A percentile compares a stretch with the other conserved stretches of the same genome.
Evolutionary conservation across 2,329 filamentous ascomycete species (phyloP).

Genomic region (Spiromastix sp.): DNA sequence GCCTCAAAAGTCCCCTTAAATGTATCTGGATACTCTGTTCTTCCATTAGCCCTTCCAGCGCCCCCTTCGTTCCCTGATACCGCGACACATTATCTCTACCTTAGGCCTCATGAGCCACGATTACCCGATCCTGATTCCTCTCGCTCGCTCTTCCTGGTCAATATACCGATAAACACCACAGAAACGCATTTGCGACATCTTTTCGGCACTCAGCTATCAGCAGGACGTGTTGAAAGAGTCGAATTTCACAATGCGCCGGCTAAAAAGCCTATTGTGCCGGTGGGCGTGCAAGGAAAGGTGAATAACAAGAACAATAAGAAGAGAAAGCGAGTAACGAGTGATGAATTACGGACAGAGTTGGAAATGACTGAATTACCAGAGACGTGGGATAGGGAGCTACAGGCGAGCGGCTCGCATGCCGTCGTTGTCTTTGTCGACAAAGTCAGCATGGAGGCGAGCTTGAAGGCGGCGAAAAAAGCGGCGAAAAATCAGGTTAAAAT

Average conservation of each 20-base stretch:
- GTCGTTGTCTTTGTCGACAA: conserved; percentile 77
- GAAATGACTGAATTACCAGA: conserved; percentile 54
- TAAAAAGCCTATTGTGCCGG: conserved; percentile 23
- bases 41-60: conserved; percentile 58
- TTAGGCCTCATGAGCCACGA: conserved; percentile 74
- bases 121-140: conserved; percentile 61
- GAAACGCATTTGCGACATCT: conserved; percentile 64
- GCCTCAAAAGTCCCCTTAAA: conserved; percentile 11
- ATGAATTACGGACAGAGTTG: conserved; percentile 45
- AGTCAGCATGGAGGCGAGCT: conserved; percentile 61
- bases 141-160: conserved; percentile 82
- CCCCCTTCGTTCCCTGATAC: conserved; percentile 51
- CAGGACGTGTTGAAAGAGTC: conserved; percentile 67
- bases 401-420: conserved; percentile 65
- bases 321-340: conserved; percentile 41
- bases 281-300: conserved; percentile 6
- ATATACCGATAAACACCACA: conserved; percentile 76
- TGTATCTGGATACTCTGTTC: conserved; percentile 54
- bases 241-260: conserved; percentile 52
- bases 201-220: conserved; percentile 63
- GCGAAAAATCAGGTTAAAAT: conserved; percentile 39
- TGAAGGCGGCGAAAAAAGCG: conserved; percentile 63
- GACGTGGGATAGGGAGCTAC: conserved; percentile 62
- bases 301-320: conserved; percentile 33
- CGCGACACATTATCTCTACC: conserved; percentile 72